phyloP scores from a whole-genome alignment of 805 yeast species.

The Candida morakotiae region DNA sequence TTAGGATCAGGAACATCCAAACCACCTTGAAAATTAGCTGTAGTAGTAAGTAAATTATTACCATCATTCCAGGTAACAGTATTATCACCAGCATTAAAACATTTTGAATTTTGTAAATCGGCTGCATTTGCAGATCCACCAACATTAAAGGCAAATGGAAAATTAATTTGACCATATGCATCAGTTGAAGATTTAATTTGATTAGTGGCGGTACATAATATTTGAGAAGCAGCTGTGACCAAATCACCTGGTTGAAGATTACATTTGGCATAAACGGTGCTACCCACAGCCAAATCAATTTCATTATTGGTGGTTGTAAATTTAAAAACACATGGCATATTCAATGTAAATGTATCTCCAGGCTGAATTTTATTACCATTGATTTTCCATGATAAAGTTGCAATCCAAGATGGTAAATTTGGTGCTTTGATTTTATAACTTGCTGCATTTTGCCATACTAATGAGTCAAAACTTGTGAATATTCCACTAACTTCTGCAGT shows the following conservation, averaged over 20 bases:
- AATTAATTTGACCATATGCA: conserved; percentile 14
- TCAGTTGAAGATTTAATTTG: conserved; percentile 8
- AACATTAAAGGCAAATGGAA: conserved; percentile 20
- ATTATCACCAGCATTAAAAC: conserved; percentile 15
- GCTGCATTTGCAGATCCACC: conserved; percentile 12
- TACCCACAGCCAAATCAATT: conserved; percentile 11
- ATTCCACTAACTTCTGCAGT: conserved; percentile 6
- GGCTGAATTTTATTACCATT: conserved; percentile 11
- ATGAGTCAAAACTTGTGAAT: conserved; percentile 4
- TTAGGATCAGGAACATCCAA: neutral
- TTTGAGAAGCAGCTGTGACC: conserved; percentile 11
- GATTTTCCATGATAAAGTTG: conserved; percentile 18
- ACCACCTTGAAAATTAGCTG: conserved; percentile 8
- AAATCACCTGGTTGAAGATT: conserved; percentile 12
- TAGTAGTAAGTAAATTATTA: conserved; percentile 7
- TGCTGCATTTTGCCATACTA: conserved; percentile 1
- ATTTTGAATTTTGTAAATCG: conserved; percentile 16
- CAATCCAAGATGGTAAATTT: conserved; percentile 12
- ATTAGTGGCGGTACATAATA: conserved; percentile 14
- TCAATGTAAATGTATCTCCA: conserved; percentile 23
- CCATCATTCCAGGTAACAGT: conserved; percentile 16
- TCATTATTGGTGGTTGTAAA: conserved; percentile 11
- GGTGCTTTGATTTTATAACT: neutral
- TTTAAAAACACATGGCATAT: conserved; percentile 22
- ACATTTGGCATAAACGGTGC: conserved; percentile 19